Evolutionary conservation across 1,284 basidiomycete species (phyloP), one percentile per base, ranked within the genome.

Genomic region (Sparassis latifolia): DNA sequence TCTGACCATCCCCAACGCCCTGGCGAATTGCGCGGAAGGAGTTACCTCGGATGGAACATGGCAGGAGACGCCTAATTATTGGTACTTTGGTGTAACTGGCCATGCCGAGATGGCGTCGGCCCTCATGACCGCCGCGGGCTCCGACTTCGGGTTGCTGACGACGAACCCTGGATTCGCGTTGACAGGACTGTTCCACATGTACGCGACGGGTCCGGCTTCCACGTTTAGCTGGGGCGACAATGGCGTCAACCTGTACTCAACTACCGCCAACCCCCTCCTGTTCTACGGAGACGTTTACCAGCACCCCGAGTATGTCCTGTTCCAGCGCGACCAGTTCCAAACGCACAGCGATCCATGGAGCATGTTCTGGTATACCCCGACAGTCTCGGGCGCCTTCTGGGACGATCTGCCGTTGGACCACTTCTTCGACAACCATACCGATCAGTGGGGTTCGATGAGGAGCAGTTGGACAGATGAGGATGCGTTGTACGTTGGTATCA

Each of bases 341-440:
- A 86, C 92, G 1, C 20, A 20, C 20, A 55, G 68, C 10, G 96
- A 99, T 57, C 96, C 96, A 0, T 92, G 86, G 81, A 84, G 83
- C 63, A 95, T 99, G 92, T 96, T 99, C 76, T 99, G 93, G 92
- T 99, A 98, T 69, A 78, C 97, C 66, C 84, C 93, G 9, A 74
- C 80, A 3, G 79, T 85, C 45, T 70, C 75, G 20, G 96, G 96
- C 51, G 91, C 92, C 45, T 99, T 89, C 78, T 98, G 93, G 94
- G 84, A 94, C 64, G 85, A 83, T 45, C 69, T 88, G 43, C 67
- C 87, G 2, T 78, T 98, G 44, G 96, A 99, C 71, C 74, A 79
- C 56, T 84, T 85, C 75, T 98, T 94, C 70, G 73, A 82, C 60
- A 79, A 84, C 58, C 60, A 60, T 27, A 67, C 78, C 40, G 84